Base-by-base conservation (phyloP, 768 basidiomycete species). In the Lactarius pseudohatsudake region DNA sequence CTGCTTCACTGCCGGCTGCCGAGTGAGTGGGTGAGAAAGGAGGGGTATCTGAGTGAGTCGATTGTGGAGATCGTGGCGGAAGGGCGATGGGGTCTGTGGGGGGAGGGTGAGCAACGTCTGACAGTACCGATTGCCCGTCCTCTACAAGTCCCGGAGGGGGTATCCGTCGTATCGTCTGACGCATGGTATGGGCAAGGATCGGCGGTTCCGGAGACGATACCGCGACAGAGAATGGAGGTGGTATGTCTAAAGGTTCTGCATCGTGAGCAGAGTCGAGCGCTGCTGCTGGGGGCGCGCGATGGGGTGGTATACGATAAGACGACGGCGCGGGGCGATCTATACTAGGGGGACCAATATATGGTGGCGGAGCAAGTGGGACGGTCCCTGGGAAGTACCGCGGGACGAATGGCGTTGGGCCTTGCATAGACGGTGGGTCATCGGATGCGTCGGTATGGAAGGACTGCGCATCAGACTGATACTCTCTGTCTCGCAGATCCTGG, bases 331-430 rank as follows among this genome's bases (percentile, higher is more conserved):
- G 16, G 16, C 16, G 16, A 41, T 41, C 41, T 15, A 41, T 41
- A 41, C 47, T 9, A 50, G 47, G 74, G 74, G n/a, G 77, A 74
- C 36, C 66, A 69, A 80, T 77, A 34, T 79, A 74, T 28, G 81
- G 79, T 11, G 79, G 82, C 8, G 80, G 78, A 40, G 76, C 67
- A 43, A 76, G 76, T 20, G 81, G 75, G 36, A 77, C 72, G 0
- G 82, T 81, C 10, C 81, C 82, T 32, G 84, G 85, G 81, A 85
- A 85, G 74, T 80, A 85, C 71, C 84, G 81, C 74, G 85, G 84
- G 22, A 84, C 74, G 73, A 86, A 86, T 3, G 81, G 78, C 10
- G 74, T 75, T 32, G 83, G 81, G 13, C 82, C 84, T 26, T 73
- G 71, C 79, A 82, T 81, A 40, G 72, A 69, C 47, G 72, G 74